Percentiles rank a stretch among this genome's conserved stretches.
Evolutionary conservation across 768 basidiomycete genomes (phyloP).

Genomic region (Myochromella boudieri): DNA sequence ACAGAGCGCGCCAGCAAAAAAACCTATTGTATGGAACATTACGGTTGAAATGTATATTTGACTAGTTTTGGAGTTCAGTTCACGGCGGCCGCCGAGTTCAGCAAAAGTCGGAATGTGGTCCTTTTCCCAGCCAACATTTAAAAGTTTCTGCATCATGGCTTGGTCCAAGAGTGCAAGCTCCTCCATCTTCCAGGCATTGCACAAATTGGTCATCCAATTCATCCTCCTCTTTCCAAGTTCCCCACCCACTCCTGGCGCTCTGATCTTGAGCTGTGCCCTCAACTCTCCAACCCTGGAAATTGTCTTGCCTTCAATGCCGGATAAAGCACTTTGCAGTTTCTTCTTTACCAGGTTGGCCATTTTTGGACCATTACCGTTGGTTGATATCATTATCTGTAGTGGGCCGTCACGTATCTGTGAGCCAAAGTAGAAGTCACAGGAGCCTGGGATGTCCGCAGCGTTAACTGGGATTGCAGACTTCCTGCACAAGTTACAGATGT

Average conservation of each 20-base stretch:
- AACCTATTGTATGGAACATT: constrained; percentile 32
- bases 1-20: constrained; percentile 43
- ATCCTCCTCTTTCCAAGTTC: constrained; percentile 76
- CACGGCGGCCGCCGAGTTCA: constrained; percentile 34
- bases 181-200: constrained; percentile 83
- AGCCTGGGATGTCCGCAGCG: constrained; percentile 92
- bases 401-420: constrained; percentile 89
- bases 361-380: constrained; percentile 90
- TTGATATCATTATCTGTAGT: constrained; percentile 94
- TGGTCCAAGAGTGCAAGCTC: constrained; percentile 75
- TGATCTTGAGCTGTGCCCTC: constrained; percentile 67
- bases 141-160: constrained; percentile 55
- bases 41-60: constrained; percentile 24
- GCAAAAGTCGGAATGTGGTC: constrained; percentile 44
- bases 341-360: constrained; percentile 82
- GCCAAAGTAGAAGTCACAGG: constrained; percentile 99
- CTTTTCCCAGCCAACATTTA: constrained; percentile 88
- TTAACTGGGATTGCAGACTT: constrained; percentile 81
- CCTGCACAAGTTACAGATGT: constrained; percentile 73
- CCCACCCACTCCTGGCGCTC: constrained; percentile 84
- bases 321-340: constrained; percentile 65
- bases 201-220: constrained; percentile 89
- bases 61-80: neutral
- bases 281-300: constrained; percentile 80
- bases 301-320: constrained; percentile 70